Base-by-base conservation (phyloP, 2,329 filamentous ascomycete genomes). In the Aspergillus persii region DNA sequence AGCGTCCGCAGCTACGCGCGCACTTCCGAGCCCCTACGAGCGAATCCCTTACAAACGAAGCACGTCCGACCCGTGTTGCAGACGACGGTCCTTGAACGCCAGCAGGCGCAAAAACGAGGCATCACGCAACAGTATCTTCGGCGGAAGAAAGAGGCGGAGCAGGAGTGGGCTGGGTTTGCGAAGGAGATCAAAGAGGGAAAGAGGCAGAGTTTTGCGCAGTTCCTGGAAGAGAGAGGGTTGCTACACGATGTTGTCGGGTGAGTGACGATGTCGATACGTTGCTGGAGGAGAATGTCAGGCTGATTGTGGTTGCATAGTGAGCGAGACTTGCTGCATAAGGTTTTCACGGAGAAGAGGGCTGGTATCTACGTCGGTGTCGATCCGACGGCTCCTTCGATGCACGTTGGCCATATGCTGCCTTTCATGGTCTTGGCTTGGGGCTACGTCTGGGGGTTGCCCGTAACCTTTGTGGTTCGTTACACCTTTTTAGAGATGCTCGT, bases 361-460 rank as follows among this genome's bases (percentile, higher is more conserved):
- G 80, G 80, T 11, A 70, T 79, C 29, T 82, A 82, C 61, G 76
- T 74, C 29, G 80, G 80, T 58, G 71, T 82, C 26, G 80, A 82
- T 60, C 80, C 80, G 44, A 82, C 80, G 3, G 80, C 77, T 9
- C 77, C 79, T 1, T 81, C 80, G 44, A 67, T 82, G 66, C 80
- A 82, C 66, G 70, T 82, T 57, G 80, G 80, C 12, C 80, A 82
- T 66, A 79, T 82, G 74, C 60, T 82, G 11, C 80, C 80, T 2
- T 77, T 82, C 52, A 82, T 82, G 79, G 76, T 80, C 3, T 55
- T 82, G 54, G 79, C 76, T 3, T 82, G 80, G 80, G 75, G 76
- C 49, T 82, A 80, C 60, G 75, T 81, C 4, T 78, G 79, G 71
- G 80, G 80, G 7, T 72, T 80, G 54, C 74, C 75, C 3, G 72